Evolutionary conservation across 164 flowering plant genomes (phyloP), one percentile per base, ranked within the genome.

Genomic region (Santalum album): DNA sequence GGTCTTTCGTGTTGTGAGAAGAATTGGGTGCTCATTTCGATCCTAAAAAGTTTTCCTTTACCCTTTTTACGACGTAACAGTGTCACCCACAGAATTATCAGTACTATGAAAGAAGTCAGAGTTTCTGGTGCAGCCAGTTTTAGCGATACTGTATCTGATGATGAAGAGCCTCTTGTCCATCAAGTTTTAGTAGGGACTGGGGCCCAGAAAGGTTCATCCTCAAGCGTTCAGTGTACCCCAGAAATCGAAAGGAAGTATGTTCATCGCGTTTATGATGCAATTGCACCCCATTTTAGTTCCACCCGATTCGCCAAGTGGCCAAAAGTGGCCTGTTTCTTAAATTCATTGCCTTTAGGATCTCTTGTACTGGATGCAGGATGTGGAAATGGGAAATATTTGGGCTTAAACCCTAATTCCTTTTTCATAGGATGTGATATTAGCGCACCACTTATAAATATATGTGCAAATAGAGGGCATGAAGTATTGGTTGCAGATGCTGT

Each of bases 281-380:
- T 92, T 52, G 97, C 98, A 25, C 99, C 96, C 17, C 97, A 92
- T 77, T 92, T 92, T 58, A 92, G 96, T 68, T 72, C 97, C 38
- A 92, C 99, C 23, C 76, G 97, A 26, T 92, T 78, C 60, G 91
- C 99, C 1, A 92, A 89, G 68, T 92, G 99, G 97, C 99, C 96
- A 14, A 89, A 87, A 69, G 96, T 92, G 39, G 79, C 96, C 16
- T 49, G 71, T 0, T 89, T 92, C 69, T 67, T 92, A 57, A 78
- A 67, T 24, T 71, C 96, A 1, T 61, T 92, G 64, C 71, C 76
- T 15, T 51, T 58, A 3, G 95, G 90, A 22, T 83, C 89, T 49
- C 78, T 92, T 24, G 70, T 88, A 12, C 55, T 88, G 61, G 98
- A 91, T 71, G 89, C 94, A 20, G 98, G 98, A 42, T 89, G 98